Evolutionary conservation across 495 filamentous ascomycete genomes (phyloP).

Genomic region (Aspergillus steynii): DNA sequence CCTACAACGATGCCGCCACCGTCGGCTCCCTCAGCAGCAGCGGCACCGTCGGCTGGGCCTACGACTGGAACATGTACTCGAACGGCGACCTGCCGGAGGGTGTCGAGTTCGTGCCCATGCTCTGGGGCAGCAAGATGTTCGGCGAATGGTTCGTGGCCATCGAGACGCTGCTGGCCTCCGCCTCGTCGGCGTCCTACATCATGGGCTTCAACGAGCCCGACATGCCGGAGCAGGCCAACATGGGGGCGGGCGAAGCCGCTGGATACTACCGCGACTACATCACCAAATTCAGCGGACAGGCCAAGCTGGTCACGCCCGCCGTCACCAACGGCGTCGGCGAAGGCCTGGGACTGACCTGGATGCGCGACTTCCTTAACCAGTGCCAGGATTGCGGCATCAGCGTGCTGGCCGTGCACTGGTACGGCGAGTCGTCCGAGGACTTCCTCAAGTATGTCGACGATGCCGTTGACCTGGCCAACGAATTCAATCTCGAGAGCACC

Average conservation of each 20-base stretch:
- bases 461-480: conserved; percentile 45
- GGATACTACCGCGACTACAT: conserved; percentile 63
- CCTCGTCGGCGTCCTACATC: conserved; percentile 53
- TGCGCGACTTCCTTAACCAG: conserved; percentile 56
- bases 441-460: conserved; percentile 62
- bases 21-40: conserved; percentile 49
- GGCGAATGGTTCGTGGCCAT: conserved; percentile 62
- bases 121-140: conserved; percentile 61
- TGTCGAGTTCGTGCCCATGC: conserved; percentile 72
- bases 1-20: conserved; percentile 69
- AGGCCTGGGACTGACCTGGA: conserved; percentile 61
- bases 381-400: conserved; percentile 64
- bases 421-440: conserved; percentile 47
- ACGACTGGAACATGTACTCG: conserved; percentile 71
- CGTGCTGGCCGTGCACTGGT: conserved; percentile 74
- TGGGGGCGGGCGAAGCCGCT: conserved; percentile 62
- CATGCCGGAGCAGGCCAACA: conserved; percentile 60
- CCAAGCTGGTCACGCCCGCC: conserved; percentile 69
- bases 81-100: conserved; percentile 37
- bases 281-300: conserved; percentile 64
- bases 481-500: conserved; percentile 55
- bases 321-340: conserved; percentile 66
- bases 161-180: conserved; percentile 56
- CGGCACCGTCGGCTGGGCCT: conserved; percentile 63
- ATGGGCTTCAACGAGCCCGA: conserved; percentile 93